Base-by-base conservation (phyloP, 2,329 filamentous ascomycete genomes). In the Hypoxylon rubiginosum region DNA sequence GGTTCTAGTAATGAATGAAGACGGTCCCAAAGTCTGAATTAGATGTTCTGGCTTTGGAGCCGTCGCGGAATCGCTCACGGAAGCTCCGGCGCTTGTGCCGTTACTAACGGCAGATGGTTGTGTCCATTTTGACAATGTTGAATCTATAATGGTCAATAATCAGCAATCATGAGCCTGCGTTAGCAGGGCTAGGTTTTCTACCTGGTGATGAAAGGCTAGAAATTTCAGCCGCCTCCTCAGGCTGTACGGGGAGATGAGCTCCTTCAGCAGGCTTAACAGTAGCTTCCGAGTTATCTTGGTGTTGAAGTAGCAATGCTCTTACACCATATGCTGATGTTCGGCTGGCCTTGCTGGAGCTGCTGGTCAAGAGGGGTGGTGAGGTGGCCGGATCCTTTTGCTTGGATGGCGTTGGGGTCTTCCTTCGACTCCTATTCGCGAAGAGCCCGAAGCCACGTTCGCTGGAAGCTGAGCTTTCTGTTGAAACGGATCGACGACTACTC, bases 41-140 rank as follows among this genome's bases (percentile, higher is more conserved):
- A 79, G 64, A 15, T 76, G 59, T 59, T 76, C 78, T 1, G 76
- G 72, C 21, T 72, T 75, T 17, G 76, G 77, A 11, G 73, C 73
- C 13, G 70, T 50, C 19, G 64, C 67, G 4, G 73, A 72, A 43
- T 79, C 77, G 13, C 73, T 66, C 9, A 73, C 64, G 4, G 78
- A 78, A 3, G 72, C 72, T 51, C 74, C 78, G 17, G 75, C 77
- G 9, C 79, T 77, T 7, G 77, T 77, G 11, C 75, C 76, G 15
- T 76, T 75, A 10, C 72, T 75, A 34, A 70, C 65, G 43, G 73
- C 70, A n/a, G 78, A 76, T 43, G 71, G 72, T 17, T 81, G 78
- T 19, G 83, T 84, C 76, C 81, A 80, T 68, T 78, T 82, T 0
- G 83, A 84, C 32, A 82, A 73, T 2, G 81, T 78, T 4, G 84